phyloP scores from a whole-genome alignment of 1,284 basidiomycete genomes.

The Sutorius eximius region DNA sequence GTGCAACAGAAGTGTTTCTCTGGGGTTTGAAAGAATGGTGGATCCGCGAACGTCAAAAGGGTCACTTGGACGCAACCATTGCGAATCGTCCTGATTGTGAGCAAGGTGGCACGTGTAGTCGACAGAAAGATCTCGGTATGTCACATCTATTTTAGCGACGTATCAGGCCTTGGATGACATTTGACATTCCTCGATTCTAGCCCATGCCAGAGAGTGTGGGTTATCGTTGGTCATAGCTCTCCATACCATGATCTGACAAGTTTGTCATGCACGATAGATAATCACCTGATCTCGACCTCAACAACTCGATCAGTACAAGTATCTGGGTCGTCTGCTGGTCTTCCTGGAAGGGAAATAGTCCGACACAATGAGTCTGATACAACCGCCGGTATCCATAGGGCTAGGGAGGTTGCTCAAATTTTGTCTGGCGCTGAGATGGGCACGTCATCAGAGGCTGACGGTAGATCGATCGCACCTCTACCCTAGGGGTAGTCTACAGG shows the following conservation, averaged over 20 bases:
- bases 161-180: not conserved
- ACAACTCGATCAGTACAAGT: slow-evolving; percentile 6
- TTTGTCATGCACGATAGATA: slow-evolving; percentile 37
- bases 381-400: not conserved
- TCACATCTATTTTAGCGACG: slow-evolving; percentile 8
- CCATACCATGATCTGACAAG: not conserved
- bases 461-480: slow-evolving; percentile 1
- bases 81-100: slow-evolving; percentile 62
- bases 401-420: slow-evolving; percentile 5
- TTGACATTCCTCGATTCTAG: slow-evolving; percentile 36
- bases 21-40: slow-evolving; percentile 79
- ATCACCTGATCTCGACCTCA: slow-evolving; percentile 43
- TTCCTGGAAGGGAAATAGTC: not conserved
- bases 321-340: not conserved
- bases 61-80: slow-evolving; percentile 53
- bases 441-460: not conserved
- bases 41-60: slow-evolving; percentile 70
- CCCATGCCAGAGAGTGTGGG: slow-evolving; percentile 72
- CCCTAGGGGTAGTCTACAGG: not conserved
- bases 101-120: slow-evolving; percentile 53
- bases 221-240: slow-evolving; percentile 6
- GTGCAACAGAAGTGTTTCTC: slow-evolving; percentile 69
- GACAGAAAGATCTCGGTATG: slow-evolving; percentile 65
- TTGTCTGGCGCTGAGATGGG: not conserved
- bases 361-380: not conserved